Evolutionary conservation across 2,329 filamentous ascomycete species (phyloP).

Genomic region (Orbilia brochopaga): DNA sequence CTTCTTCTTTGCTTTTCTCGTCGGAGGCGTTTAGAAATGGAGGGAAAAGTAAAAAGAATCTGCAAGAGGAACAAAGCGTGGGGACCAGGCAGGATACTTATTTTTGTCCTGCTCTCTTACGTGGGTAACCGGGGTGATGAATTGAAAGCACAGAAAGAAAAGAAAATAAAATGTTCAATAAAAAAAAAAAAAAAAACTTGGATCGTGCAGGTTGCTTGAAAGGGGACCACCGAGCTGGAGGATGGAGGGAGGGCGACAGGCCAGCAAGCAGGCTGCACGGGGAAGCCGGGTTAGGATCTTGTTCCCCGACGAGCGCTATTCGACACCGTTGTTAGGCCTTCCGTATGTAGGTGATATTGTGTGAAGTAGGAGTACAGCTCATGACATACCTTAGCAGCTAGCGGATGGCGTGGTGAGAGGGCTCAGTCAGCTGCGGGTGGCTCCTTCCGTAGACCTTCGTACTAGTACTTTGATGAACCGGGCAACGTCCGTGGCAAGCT

Average conservation of each 20-base stretch:
- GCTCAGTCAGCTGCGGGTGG: constrained; percentile 41
- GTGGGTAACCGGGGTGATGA: constrained; percentile 27
- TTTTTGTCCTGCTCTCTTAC: constrained; percentile 40
- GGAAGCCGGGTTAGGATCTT: constrained; percentile 40
- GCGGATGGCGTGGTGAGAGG: constrained; percentile 37
- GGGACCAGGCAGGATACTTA: constrained; percentile 30
- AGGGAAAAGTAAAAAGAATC: constrained; percentile 19
- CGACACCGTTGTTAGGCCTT: constrained; percentile 21
- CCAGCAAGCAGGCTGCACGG: constrained; percentile 36
- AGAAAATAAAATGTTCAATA: constrained; percentile 14
- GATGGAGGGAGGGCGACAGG: constrained; percentile 15
- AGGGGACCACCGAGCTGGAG: constrained; percentile 25
- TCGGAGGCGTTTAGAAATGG: constrained; percentile 8
- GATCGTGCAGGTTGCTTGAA: constrained; percentile 30
- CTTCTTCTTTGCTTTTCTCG: constrained; percentile 8
- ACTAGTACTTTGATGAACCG: constrained; percentile 23
- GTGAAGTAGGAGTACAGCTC: constrained; percentile 44
- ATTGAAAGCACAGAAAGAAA: constrained; percentile 17
- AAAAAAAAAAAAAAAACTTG: constrained; percentile 42
- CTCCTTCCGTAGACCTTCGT: constrained; percentile 36
- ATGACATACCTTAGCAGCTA: constrained; percentile 46
- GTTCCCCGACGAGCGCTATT: constrained; percentile 43
- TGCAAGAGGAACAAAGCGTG: constrained; percentile 27
- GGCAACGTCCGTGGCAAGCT: constrained; percentile 30
- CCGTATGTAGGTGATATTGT: constrained; percentile 41